Evolutionary conservation across 1,139 yeast species (phyloP).

Genomic region (Casaregolazyma suthepensis): DNA sequence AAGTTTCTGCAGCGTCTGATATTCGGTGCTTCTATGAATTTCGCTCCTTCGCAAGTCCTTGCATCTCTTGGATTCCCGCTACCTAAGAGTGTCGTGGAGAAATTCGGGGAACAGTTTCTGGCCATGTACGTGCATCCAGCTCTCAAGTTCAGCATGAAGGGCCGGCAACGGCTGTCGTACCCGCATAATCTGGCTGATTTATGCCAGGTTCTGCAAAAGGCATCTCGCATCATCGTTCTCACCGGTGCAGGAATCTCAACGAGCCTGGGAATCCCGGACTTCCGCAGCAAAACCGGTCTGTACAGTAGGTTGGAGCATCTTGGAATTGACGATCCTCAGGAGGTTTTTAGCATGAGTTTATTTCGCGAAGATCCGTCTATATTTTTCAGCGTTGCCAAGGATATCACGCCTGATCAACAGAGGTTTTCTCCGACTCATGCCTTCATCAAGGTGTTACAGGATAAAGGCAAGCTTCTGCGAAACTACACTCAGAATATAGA

Average conservation of each 20-base stretch:
- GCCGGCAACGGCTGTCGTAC: conserved; percentile 25
- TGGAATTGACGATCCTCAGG: conserved; percentile 88
- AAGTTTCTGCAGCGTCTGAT: conserved; percentile 38
- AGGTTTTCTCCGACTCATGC: conserved; percentile 76
- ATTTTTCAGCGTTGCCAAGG: conserved; percentile 82
- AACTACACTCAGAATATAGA: conserved; percentile 96
- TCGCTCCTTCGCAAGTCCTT: conserved; percentile 29
- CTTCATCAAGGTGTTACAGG: conserved; percentile 69
- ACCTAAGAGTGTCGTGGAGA: conserved; percentile 25
- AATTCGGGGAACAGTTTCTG: conserved; percentile 20
- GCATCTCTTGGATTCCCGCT: conserved; percentile 35
- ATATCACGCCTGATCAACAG: conserved; percentile 65
- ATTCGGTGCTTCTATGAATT: not conserved
- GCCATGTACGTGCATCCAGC: conserved; percentile 29
- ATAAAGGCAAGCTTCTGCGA: conserved; percentile 70
- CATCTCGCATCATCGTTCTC: conserved; percentile 64
- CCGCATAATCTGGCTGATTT: conserved; percentile 54
- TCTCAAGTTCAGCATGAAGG: conserved; percentile 26
- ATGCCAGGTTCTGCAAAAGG: conserved; percentile 44
- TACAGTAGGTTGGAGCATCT: conserved; percentile 64
- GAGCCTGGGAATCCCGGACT: conserved; percentile 89
- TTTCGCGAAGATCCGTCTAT: conserved; percentile 75
- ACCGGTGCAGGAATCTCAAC: conserved; percentile 98
- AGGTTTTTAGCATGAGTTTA: conserved; percentile 73
- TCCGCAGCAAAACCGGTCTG: conserved; percentile 83